Conservation (phyloP, 768 basidiomycete genomes). For the Auriscalpium vulgare region DNA sequence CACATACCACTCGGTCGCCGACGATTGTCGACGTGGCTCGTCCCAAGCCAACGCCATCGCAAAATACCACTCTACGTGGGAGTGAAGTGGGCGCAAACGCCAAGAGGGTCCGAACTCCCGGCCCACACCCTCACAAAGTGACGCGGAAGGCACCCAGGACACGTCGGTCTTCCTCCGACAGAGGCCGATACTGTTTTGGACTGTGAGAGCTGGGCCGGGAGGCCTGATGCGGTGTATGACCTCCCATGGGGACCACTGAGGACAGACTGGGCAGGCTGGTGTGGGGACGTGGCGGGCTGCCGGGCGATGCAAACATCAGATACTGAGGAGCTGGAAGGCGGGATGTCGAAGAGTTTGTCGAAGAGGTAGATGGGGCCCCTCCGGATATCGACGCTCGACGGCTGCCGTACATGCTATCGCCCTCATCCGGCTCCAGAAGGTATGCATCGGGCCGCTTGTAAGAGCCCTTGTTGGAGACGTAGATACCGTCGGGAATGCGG, state of each 20-base stretch:
- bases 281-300: conserved; percentile 5
- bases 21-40: no score
- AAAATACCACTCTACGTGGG: not conserved
- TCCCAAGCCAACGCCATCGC: no score
- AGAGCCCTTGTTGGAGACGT: conserved; percentile 54
- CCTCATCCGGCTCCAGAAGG: conserved; percentile 21
- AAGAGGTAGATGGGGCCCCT: conserved; percentile 7
- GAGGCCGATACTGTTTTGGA: conserved; percentile 20
- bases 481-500: conserved; percentile 63
- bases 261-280: conserved; percentile 12
- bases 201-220: conserved; percentile 4
- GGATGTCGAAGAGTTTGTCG: not conserved
- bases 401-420: conserved; percentile 16
- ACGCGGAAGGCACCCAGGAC: conserved; percentile 28
- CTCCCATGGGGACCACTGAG: conserved; percentile 10
- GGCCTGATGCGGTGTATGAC: conserved; percentile 4
- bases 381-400: conserved; percentile 7
- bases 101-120: not conserved
- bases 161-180: conserved; percentile 27
- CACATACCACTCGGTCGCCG: no score
- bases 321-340: conserved; percentile 5
- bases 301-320: not conserved
- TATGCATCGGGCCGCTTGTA: conserved; percentile 20
- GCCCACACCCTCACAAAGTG: conserved; percentile 16
- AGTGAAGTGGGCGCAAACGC: not conserved